Percentiles rank a stretch among this genome's conserved stretches.
Evolutionary conservation across 129 eudicot genomes (phyloP).

Genomic region (Chrysanthemum makinoi): DNA sequence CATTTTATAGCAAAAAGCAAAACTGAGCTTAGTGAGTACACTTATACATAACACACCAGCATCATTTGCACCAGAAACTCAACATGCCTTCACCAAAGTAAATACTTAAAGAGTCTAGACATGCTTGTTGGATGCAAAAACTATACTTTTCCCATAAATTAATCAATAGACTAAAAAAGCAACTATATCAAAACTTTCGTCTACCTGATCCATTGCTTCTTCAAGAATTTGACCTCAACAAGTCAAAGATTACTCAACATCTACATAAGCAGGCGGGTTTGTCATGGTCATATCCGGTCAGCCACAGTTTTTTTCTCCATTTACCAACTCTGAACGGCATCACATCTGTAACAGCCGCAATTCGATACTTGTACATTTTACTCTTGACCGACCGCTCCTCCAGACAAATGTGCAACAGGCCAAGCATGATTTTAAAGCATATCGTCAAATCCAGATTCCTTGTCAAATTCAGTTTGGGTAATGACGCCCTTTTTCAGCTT

Average conservation of each 20-base stretch:
- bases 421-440: conserved; percentile 44
- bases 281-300: background rate
- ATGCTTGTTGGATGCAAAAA: background rate
- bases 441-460: conserved; percentile 80
- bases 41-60: too few species aligned
- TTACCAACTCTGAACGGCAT: conserved; percentile 13
- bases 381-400: background rate
- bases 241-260: background rate
- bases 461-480: conserved; percentile 66
- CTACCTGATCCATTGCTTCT: background rate
- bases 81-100: too few species aligned
- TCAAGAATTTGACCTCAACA: background rate
- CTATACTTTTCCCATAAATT: background rate
- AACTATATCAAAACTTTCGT: background rate
- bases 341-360: background rate
- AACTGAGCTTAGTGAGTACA: too few species aligned
- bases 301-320: background rate
- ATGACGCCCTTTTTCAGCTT: conserved; percentile 76
- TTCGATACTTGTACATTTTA: conserved; percentile 14
- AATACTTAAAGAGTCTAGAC: too few species aligned
- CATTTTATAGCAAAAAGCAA: too few species aligned
- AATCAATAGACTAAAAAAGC: background rate
- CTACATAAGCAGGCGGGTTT: background rate
- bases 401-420: conserved; percentile 17
- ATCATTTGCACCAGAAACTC: too few species aligned